These are phyloP conservation scores for Blyttiomyces sp. DNA, from an alignment of 371 early-diverging fungal genomes.

Conservation along the genomic window DNA sequence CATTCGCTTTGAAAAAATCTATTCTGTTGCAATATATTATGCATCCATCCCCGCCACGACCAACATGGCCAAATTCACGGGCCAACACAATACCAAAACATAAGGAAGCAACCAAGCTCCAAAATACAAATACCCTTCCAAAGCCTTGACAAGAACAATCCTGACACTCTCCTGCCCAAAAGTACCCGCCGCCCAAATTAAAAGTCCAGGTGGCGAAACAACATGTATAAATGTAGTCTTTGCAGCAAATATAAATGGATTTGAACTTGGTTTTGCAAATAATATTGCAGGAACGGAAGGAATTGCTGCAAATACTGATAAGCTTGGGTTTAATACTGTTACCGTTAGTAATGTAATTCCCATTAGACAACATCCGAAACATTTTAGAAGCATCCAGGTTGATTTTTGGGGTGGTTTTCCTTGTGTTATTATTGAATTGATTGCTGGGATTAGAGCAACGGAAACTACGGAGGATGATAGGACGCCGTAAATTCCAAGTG, in stretches of 20 bases:
- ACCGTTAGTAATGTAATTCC: constrained; percentile 71
- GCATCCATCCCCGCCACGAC: background rate
- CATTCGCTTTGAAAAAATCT: too few relatives aligned
- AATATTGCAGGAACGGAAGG: constrained; percentile 53
- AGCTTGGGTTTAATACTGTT: constrained; percentile 78
- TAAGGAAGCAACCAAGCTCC: background rate
- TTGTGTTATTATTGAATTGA: constrained; percentile 21
- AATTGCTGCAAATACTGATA: constrained; percentile 71
- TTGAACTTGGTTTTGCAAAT: background rate
- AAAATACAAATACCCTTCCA: background rate
- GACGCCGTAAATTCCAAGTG: too few relatives aligned
- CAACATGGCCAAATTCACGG: background rate
- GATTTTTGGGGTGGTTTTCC: constrained; percentile 29
- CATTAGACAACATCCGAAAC: constrained; percentile 61
- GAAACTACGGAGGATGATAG: constrained; percentile 36
- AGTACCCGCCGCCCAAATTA: background rate
- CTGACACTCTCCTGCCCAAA: background rate
- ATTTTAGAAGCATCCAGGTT: constrained; percentile 58
- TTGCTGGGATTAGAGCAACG: constrained; percentile 25
- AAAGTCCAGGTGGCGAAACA: background rate
- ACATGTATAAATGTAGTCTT: background rate
- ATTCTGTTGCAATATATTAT: too few relatives aligned
- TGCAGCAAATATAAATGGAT: background rate
- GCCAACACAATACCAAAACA: background rate
- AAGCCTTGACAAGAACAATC: background rate